Conservation (phyloP, 140 eudicot genomes). For the Oenanthe javanica region DNA sequence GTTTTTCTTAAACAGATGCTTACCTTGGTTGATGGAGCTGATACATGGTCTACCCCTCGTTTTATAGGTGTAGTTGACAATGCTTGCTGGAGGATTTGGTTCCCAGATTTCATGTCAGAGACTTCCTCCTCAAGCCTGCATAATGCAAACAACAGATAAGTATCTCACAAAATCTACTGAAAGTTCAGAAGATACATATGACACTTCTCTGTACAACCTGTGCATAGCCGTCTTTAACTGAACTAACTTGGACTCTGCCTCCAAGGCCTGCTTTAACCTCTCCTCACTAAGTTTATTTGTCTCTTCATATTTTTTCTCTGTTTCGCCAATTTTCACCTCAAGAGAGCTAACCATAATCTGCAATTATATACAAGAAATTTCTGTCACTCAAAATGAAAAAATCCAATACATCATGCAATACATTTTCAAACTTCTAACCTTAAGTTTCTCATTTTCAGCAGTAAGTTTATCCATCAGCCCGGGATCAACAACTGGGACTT, state of each 20-base stretch:
- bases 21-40: conserved; percentile 46
- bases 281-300: conserved; percentile 85
- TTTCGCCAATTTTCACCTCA: conserved; percentile 68
- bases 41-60: conserved; percentile 36
- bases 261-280: conserved; percentile 74
- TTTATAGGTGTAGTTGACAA: conserved; percentile 36
- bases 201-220: conserved; percentile 29
- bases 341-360: conserved; percentile 77
- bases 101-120: conserved; percentile 77
- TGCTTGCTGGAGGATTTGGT: conserved; percentile 70
- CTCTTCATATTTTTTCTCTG: conserved; percentile 85
- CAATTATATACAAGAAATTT: background rate
- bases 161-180: background rate
- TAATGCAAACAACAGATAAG: background rate
- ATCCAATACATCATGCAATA: background rate
- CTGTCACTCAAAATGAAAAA: background rate
- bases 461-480: conserved; percentile 51
- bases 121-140: conserved; percentile 12
- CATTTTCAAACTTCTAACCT: conserved; percentile 32
- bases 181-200: background rate
- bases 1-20: conserved; percentile 3
- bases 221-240: conserved; percentile 79
- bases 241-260: conserved; percentile 70
- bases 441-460: conserved; percentile 80
- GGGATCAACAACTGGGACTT: conserved; percentile 28